A percentile compares a stretch with the other conserved stretches of the same genome.
phyloP scores from a whole-genome alignment of 805 yeast species.

The Vanderwaltozyma polyspora region DNA sequence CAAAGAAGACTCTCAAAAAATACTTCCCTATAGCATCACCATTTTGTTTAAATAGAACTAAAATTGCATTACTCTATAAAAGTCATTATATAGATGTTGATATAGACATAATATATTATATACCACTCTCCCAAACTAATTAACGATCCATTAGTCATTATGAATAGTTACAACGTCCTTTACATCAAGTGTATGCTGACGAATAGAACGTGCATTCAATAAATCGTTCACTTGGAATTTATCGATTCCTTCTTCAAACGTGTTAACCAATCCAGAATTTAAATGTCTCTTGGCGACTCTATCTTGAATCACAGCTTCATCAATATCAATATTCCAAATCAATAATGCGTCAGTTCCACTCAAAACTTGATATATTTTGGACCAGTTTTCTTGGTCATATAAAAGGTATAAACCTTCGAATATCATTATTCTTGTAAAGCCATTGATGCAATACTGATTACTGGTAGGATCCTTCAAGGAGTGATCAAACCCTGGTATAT shows the following conservation, averaged over 20 bases:
- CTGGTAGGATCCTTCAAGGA: constrained; percentile 59
- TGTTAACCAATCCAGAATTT: constrained; percentile 39
- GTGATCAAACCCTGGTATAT: constrained; percentile 69
- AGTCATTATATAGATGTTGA: too few species aligned
- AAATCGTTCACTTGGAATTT: constrained; percentile 49
- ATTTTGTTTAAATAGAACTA: too few species aligned
- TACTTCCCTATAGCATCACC: not conserved
- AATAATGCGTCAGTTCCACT: constrained; percentile 26
- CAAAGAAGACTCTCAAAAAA: constrained; percentile 15
- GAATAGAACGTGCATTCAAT: constrained; percentile 43
- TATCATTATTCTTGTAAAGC: constrained; percentile 43
- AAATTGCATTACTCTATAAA: too few species aligned
- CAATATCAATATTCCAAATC: constrained; percentile 42
- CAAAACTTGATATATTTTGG: constrained; percentile 9
- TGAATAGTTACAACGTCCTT: constrained; percentile 10
- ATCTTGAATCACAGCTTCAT: constrained; percentile 34
- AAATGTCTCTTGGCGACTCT: constrained; percentile 63
- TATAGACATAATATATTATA: not conserved
- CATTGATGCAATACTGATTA: constrained; percentile 36
- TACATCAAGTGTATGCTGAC: constrained; percentile 10
- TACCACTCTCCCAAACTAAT: not conserved
- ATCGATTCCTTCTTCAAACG: constrained; percentile 38
- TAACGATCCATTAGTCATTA: constrained; percentile 10
- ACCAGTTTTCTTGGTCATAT: constrained; percentile 51
- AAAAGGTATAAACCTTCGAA: constrained; percentile 71